Base-by-base conservation (phyloP, 2,329 filamentous ascomycete species). In the Colletotrichum falcatum region DNA sequence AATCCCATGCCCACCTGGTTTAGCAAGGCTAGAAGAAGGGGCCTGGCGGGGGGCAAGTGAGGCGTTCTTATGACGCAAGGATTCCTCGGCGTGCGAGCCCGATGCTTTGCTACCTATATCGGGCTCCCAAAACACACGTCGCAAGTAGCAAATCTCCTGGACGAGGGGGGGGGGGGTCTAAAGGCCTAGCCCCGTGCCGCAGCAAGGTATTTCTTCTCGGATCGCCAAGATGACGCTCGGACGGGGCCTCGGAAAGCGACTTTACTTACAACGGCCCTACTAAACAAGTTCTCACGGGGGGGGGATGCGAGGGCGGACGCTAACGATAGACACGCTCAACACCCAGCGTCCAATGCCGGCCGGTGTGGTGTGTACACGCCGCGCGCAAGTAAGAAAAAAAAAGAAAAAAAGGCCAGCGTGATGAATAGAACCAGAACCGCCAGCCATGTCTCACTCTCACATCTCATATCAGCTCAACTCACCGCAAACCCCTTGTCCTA, bases 61-160 rank as follows among this genome's bases (percentile, higher is more conserved):
- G 46, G 46, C 59, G 59, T 39, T 48, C 14, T 3, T 39, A 39
- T 4, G n/a, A 49, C 5, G 39, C 12, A 60, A 28, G 56, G 42
- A n/a, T 39, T 9, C 42, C 7, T 12, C 33, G 30, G 58, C 46
- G 44, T 33, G 33, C 33, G 23, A n/a, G 44, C 59, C 59, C 46
- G 26, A 53, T n/a, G 53, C 28, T 49, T 44, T 16, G 18, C 59
- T 61, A 61, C 53, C 59, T 61, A 61, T 61, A 61, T 51, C 33
- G 46, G 46, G 59, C 59, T 33, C 37, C 42, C 18, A 44, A 53
- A 53, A 53, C 59, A 39, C 30, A 28, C 33, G 46, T 30, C 33
- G 39, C 46, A 14, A 26, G 18, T 53, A 18, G n/a, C 7, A 3
- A 23, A 14, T n/a, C 46, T 18, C 44, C 20, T 20, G 33, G n/a